These are phyloP conservation scores for Cladorrhinum sp. DNA, from an alignment of 2,329 filamentous ascomycete genomes.

Conservation along the genomic window DNA sequence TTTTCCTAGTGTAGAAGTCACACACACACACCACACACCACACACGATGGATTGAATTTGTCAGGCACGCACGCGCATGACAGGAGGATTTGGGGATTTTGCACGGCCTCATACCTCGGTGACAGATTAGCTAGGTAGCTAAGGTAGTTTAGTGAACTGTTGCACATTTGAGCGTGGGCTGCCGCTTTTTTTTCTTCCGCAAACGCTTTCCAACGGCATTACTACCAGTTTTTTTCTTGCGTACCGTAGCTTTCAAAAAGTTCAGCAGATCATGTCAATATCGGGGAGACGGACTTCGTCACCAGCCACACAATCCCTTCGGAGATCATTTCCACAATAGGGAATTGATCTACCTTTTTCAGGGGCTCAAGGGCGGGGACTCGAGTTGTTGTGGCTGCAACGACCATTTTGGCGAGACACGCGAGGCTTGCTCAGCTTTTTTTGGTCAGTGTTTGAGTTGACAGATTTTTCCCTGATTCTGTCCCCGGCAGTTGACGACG, in stretches of 20 bases:
- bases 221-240: neutral
- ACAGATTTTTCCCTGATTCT: constrained; percentile 1
- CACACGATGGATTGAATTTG: neutral
- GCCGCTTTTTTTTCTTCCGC: neutral
- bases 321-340: neutral
- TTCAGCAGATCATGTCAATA: neutral
- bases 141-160: neutral
- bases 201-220: constrained; percentile 6
- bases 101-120: neutral
- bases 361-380: neutral
- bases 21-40: too few relatives aligned
- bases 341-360: neutral
- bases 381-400: neutral
- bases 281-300: constrained; percentile 1
- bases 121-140: neutral
- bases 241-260: neutral
- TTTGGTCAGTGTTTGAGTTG: neutral
- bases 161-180: constrained; percentile 2
- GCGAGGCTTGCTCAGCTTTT: neutral
- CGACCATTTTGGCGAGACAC: neutral
- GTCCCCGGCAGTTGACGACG: constrained; percentile 1
- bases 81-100: too few relatives aligned
- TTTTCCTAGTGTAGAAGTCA: neutral
- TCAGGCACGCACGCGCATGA: neutral
- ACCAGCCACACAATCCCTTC: constrained; percentile 4